Percentiles rank a stretch among this genome's conserved stretches.
These are phyloP conservation scores for Daldinia eschscholtzii DNA, from an alignment of 2,329 filamentous ascomycete genomes.

Conservation along the genomic window DNA sequence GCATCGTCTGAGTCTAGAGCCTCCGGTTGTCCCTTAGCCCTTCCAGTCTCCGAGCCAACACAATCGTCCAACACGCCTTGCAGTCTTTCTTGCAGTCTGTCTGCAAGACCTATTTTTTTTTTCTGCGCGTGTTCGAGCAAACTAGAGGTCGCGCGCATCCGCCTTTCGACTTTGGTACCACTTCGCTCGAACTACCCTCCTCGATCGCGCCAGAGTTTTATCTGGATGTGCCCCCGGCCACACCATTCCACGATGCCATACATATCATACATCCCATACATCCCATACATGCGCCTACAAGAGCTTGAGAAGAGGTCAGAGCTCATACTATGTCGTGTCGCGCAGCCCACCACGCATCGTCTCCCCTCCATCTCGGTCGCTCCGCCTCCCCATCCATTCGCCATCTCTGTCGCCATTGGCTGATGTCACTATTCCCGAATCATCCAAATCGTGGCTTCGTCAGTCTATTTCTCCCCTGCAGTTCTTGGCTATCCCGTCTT, in stretches of 20 bases:
- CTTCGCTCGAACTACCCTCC: conserved; percentile 48
- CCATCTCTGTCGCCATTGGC: conserved; percentile 41
- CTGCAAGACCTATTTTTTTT: conserved; percentile 7
- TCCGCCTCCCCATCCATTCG: conserved; percentile 38
- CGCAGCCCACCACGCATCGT: conserved; percentile 36
- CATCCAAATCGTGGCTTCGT: conserved; percentile 39
- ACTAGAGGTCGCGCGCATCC: conserved; percentile 21
- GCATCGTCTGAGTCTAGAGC: conserved; percentile 39
- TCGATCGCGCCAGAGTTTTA: conserved; percentile 48
- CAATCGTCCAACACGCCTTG: conserved; percentile 26
- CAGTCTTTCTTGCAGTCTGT: conserved; percentile 11
- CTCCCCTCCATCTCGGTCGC: conserved; percentile 38
- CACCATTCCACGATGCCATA: conserved; percentile 36
- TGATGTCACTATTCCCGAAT: conserved; percentile 36
- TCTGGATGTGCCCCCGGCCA: conserved; percentile 40
- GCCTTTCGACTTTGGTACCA: conserved; percentile 21
- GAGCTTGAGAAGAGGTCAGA: conserved; percentile 37
- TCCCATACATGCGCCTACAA: conserved; percentile 24
- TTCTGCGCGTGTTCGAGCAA: conserved; percentile 19
- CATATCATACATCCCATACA: conserved; percentile 5
- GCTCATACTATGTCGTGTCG: conserved; percentile 16
- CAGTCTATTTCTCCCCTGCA: conserved; percentile 19
- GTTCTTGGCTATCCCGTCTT: conserved; percentile 39
- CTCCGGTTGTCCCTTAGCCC: conserved; percentile 12
- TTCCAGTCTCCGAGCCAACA: conserved; percentile 25